A percentile compares a stretch with the other conserved stretches of the same genome.
Conservation (phyloP, 345 rosid genomes). For the Gossypium sturtianum region DNA sequence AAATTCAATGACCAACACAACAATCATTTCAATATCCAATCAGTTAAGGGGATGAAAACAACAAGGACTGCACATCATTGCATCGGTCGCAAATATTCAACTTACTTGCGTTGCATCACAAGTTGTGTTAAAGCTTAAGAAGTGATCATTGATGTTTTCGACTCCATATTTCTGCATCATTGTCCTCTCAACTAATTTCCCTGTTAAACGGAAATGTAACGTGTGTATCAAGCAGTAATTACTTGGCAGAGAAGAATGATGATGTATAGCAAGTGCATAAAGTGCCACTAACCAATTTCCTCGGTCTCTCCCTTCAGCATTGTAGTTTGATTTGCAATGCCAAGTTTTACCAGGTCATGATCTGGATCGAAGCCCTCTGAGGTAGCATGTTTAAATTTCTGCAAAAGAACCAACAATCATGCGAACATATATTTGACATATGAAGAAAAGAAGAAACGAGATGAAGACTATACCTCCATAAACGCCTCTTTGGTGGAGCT, state of each 20-base stretch:
- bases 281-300: slow-evolving; percentile 67
- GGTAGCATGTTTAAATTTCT: slow-evolving; percentile 79
- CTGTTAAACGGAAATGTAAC: slow-evolving; percentile 30
- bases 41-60: background rate
- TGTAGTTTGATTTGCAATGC: slow-evolving; percentile 96
- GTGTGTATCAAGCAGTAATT: background rate
- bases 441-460: background rate
- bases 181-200: slow-evolving; percentile 71
- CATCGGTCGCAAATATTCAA: background rate
- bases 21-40: background rate
- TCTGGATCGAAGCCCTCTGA: slow-evolving; percentile 92
- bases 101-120: slow-evolving; percentile 96
- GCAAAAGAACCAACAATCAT: slow-evolving; percentile 27
- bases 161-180: slow-evolving; percentile 91
- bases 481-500: slow-evolving; percentile 90
- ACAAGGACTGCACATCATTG: background rate
- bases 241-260: background rate
- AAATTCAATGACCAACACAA: background rate
- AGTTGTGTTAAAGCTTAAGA: slow-evolving; percentile 90
- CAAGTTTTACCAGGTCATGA: slow-evolving; percentile 64
- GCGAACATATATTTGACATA: background rate
- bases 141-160: slow-evolving; percentile 69
- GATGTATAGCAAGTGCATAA: slow-evolving; percentile 13
- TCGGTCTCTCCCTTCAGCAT: slow-evolving; percentile 98
- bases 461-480: slow-evolving; percentile 48